Base-by-base conservation (phyloP, 495 filamentous ascomycete genomes). In the Eremomyces bilateralis region DNA sequence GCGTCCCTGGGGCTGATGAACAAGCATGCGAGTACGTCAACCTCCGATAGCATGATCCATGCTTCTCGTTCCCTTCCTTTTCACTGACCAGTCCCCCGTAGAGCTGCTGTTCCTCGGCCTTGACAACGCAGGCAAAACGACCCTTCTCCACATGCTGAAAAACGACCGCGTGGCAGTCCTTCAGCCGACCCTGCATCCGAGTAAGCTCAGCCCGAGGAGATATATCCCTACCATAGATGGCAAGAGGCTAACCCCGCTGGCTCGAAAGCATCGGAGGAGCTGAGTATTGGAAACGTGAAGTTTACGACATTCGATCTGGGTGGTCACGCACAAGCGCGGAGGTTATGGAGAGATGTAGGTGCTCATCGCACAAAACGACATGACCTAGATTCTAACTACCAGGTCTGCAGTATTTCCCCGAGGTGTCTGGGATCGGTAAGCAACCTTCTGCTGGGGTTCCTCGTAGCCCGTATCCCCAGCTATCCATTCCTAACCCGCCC, bases 241-340 rank as follows among this genome's bases (percentile, higher is more conserved):
- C 31, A 41, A 42, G 31, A 31, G 8, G 30, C 10, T 8, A 29
- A 12, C 25, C 16, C 21, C 13, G 40, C 39, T 36, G 41, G 36
- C 28, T 16, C 48, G 43, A 47, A n/a, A 81, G 80, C 88, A 48
- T 90, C 81, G 22, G 88, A 95, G 62, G 88, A 94, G 58, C 73
- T 95, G 39, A 77, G 80, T 34, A 94, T 95, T 50, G 88, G 88
- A 44, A 91, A 90, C 54, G 81, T 84, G 52, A 73, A 78, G 50
- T 97, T 95, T 64, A 97, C 81, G 21, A 95, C 88, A 37, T 95
- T 95, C 51, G 90, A 97, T 55, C 64, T 95, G 34, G 84, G 88
- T 54, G 88, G 84, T 56, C 85, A 95, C 68, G 78, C 84, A 57
- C 88, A 97, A 67, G 88, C 85, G 36, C 84, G 90, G 33, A 82